These are phyloP conservation scores for Lojkania enalia DNA, from an alignment of 2,329 filamentous ascomycete species.

Conservation along the genomic window DNA sequence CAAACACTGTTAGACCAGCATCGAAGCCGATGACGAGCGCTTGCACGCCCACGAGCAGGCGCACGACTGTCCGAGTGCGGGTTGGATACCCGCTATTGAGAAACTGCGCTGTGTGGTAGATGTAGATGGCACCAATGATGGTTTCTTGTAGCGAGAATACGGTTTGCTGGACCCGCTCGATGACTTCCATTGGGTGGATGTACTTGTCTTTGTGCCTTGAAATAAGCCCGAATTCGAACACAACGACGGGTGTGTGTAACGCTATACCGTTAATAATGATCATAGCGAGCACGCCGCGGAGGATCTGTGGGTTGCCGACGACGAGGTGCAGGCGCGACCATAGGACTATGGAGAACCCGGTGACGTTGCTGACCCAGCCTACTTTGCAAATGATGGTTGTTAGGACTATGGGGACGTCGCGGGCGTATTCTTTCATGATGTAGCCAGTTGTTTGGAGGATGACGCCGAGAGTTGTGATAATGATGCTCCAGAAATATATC, in stretches of 20 bases:
- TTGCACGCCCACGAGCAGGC: not conserved
- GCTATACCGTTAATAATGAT: conserved; percentile 58
- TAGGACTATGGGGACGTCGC: not conserved
- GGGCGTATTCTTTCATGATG: conserved; percentile 43
- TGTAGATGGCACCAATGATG: conserved; percentile 45
- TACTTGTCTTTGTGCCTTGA: not conserved
- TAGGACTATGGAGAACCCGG: conserved; percentile 62
- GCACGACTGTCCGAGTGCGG: not conserved
- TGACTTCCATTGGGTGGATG: not conserved
- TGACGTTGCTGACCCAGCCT: conserved; percentile 60
- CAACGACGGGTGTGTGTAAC: conserved; percentile 49
- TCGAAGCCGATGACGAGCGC: not conserved
- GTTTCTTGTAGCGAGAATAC: conserved; percentile 31
- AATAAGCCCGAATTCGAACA: not conserved
- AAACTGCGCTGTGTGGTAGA: conserved; percentile 48
- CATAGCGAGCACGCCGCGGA: conserved; percentile 52
- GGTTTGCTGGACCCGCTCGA: not conserved
- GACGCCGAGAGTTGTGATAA: conserved; percentile 46
- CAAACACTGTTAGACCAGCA: not conserved
- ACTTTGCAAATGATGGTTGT: not conserved
- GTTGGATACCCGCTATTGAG: conserved; percentile 42
- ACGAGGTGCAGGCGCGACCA: conserved; percentile 64
- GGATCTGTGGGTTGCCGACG: conserved; percentile 42
- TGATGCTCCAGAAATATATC: conserved; percentile 51
- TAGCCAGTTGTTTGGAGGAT: conserved; percentile 45